Conservation (phyloP, 2,329 filamentous ascomycete species). For the Penicillium sp. region DNA sequence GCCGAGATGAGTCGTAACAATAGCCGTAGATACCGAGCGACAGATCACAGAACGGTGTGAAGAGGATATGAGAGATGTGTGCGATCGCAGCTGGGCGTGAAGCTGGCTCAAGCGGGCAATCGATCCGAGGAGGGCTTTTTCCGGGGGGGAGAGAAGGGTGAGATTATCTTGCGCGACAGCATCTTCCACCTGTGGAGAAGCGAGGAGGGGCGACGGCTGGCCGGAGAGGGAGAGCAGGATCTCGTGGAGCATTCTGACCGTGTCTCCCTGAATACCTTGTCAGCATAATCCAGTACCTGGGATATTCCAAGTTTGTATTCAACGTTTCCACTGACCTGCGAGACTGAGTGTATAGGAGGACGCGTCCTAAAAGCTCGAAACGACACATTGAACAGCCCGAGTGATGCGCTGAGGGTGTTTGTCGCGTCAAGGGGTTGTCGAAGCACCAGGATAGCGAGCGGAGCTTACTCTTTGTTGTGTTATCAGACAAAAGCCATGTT, state of each 20-base stretch:
- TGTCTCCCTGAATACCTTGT: slow-evolving; percentile 19
- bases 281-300: not conserved
- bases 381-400: slow-evolving; percentile 41
- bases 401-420: not conserved
- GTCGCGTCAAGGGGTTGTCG: not conserved
- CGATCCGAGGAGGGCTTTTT: slow-evolving; percentile 78
- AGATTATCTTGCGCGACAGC: slow-evolving; percentile 55
- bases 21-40: slow-evolving; percentile 80
- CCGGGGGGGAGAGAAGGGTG: slow-evolving; percentile 70
- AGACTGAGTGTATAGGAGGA: slow-evolving; percentile 41
- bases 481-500: not conserved
- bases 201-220: slow-evolving; percentile 86
- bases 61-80: slow-evolving; percentile 69
- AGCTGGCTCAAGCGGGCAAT: slow-evolving; percentile 78
- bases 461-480: not conserved
- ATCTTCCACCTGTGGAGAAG: slow-evolving; percentile 53
- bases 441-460: not conserved
- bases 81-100: slow-evolving; percentile 72
- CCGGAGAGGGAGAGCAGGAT: slow-evolving; percentile 95
- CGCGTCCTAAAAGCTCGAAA: slow-evolving; percentile 50
- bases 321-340: slow-evolving; percentile 29
- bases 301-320: not conserved
- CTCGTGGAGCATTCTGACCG: slow-evolving; percentile 85
- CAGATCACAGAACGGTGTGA: slow-evolving; percentile 81
- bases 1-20: slow-evolving; percentile 74